Evolutionary conservation across 768 basidiomycete species (phyloP), one percentile per base, ranked within the genome.

Genomic region (Naganishia vishniacii): DNA sequence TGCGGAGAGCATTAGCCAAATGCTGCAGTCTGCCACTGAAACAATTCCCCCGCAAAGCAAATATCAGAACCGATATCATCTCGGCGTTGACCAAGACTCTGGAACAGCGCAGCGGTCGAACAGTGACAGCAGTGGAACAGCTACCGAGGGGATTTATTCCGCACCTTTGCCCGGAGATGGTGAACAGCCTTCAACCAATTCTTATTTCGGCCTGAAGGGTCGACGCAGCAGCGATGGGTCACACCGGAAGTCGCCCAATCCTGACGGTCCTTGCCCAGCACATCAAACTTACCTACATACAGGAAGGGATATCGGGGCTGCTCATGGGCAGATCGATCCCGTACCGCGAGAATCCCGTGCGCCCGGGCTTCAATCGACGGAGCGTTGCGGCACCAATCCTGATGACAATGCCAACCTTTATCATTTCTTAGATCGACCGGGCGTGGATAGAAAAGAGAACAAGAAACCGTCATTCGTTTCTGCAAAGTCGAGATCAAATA

Each of bases 271-370:
- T 29, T 16, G 59, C 44, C 26, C 32, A 3, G 8, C 31, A 6
- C 6, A 8, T 6, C 42, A 26, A 3, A 60, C 5, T 23, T 26
- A 13, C n/a, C 13, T 45, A 15, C 15, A 11, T n/a, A 26, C 25
- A 46, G 59, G 40, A 4, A 49, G 62, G n/a, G n/a, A n/a, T 32
- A 20, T 23, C 9, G 28, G 26, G 23, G 48, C 53, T 32, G 62
- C 62, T 0, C 48, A 63, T 51, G 62, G 62, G 13, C 62, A 63
- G 42, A 46, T 63, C 34, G 62, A 63, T 51, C 49, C 62, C 28
- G 62, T 51, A 2, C 62, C 49, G 25, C 23, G 45, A 28, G 62
- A 63, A 15, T 48, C 62, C 23, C 34, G 48, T 12, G 49, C 62
- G 4, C 62, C 62, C 4, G 62, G 62, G 9, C 26, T 56, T n/a